Evolutionary conservation across 345 rosid genomes (phyloP).

Genomic region (Brassica incana): DNA sequence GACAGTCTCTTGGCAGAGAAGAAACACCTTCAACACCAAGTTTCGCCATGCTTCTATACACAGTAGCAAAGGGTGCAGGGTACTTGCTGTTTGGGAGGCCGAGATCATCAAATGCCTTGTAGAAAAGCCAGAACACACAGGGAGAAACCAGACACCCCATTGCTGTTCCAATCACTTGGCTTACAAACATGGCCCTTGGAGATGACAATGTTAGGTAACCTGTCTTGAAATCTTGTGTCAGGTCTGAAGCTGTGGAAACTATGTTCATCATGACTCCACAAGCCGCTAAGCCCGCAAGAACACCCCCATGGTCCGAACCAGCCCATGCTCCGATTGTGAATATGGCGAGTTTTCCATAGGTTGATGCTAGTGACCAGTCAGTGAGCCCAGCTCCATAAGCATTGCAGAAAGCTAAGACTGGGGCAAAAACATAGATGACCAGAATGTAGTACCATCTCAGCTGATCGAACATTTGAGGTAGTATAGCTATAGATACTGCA

Average conservation of each 20-base stretch:
- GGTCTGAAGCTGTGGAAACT: constrained; percentile 94
- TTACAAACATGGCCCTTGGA: constrained; percentile 81
- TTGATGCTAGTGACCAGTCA: constrained; percentile 89
- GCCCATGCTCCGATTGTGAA: constrained; percentile 81
- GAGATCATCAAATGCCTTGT: constrained; percentile 63
- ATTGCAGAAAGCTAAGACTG: constrained; percentile 81
- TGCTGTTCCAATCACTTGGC: constrained; percentile 78
- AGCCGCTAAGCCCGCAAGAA: constrained; percentile 76
- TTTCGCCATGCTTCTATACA: constrained; percentile 77
- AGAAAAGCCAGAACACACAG: constrained; percentile 80
- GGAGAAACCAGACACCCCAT: constrained; percentile 71
- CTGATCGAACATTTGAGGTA: constrained; percentile 73
- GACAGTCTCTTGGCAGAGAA: constrained; percentile 75
- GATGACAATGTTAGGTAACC: constrained; percentile 90
- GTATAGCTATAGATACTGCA: constrained; percentile 45
- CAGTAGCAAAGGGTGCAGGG: constrained; percentile 73
- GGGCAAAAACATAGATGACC: constrained; percentile 68
- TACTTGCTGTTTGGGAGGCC: constrained; percentile 67
- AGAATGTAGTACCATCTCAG: constrained; percentile 74
- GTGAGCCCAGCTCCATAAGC: constrained; percentile 89
- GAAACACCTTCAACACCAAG: constrained; percentile 69
- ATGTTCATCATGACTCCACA: constrained; percentile 97
- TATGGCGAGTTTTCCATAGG: constrained; percentile 80
- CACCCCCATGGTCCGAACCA: constrained; percentile 61
- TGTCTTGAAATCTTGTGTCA: constrained; percentile 91